Evolutionary conservation across 495 filamentous ascomycete species (phyloP), one percentile per base, ranked within the genome.

Genomic region (Ramalina intermedia): DNA sequence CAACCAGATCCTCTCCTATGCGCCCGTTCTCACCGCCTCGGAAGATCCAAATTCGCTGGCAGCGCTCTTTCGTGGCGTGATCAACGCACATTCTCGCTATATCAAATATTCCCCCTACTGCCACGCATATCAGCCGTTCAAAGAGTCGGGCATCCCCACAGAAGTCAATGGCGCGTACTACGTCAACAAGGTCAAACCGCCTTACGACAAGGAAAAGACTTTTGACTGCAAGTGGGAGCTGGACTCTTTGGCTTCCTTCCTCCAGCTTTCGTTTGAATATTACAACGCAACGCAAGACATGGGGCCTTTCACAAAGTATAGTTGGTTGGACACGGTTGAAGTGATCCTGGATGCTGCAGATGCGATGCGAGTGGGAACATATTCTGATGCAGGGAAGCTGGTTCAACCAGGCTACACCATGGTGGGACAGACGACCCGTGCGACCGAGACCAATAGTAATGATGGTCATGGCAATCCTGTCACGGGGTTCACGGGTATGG

Each of bases 171-270:
- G 54, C 65, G 61, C 16, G 70, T 72, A 1, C 73, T 70, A 43
- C 53, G 40, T 29, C 55, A 67, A 8, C 76, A 79, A 50, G 52
- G 55, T 8, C 49, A 53, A 13, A 70, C 72, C 13, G 73, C 75
- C 3, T 50, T 81, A 78, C 54, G 61, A 74, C 53, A 66, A 62
- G 26, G 49, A 63, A 6, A 53, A 66, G 11, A 74, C 80, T 8
- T 80, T 76, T 56, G 78, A 80, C 51, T 81, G 78, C 67, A 82
- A 82, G 60, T 82, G 75, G 58, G 80, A 83, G 57, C 67, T 84
- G n/a, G 80, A 83, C 59, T 76, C 71, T 12, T 66, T 84, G 0
- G 79, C 80, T 2, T 73, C 78, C 1, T 83, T 84, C 56, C 58
- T 83, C 38, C 69, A 81, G 59, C 66, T 82, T 48, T 78, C 73